These are phyloP conservation scores for Ceratobasidium sp. DNA, from an alignment of 1,284 basidiomycete genomes.

Conservation along the genomic window DNA sequence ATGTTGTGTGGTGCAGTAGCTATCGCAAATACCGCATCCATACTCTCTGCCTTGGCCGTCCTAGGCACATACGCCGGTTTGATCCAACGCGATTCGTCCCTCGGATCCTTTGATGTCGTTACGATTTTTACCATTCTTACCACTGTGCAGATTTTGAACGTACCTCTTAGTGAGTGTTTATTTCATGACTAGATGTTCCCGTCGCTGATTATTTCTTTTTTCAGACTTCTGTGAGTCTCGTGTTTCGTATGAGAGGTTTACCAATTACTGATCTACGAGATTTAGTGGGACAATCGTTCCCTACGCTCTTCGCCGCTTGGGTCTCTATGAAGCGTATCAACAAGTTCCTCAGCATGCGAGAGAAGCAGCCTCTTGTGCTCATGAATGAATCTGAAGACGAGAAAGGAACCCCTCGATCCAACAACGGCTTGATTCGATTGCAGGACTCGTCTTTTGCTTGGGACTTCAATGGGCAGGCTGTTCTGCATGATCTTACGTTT, in stretches of 20 bases:
- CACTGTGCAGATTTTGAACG: constrained; percentile 33
- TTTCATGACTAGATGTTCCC: background rate
- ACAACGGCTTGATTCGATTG: background rate
- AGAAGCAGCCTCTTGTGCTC: constrained; percentile 34
- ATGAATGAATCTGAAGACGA: constrained; percentile 7
- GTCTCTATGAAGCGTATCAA: constrained; percentile 52
- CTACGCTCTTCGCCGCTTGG: constrained; percentile 51
- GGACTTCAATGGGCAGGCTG: constrained; percentile 11
- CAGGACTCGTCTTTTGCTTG: constrained; percentile 41
- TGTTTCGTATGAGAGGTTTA: background rate
- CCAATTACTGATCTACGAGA: background rate
- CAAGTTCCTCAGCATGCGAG: constrained; percentile 49
- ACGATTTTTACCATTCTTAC: constrained; percentile 46
- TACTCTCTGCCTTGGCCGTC: constrained; percentile 40
- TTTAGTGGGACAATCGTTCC: constrained; percentile 51
- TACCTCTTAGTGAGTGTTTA: constrained; percentile 30
- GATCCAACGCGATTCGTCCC: background rate
- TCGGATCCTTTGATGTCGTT: constrained; percentile 22
- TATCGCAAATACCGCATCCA: constrained; percentile 36
- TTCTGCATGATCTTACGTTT: constrained; percentile 47
- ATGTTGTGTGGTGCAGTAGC: constrained; percentile 30
- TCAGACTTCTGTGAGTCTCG: constrained; percentile 19
- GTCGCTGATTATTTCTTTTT: background rate
- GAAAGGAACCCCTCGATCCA: background rate
- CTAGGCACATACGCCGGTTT: constrained; percentile 46